Evolutionary conservation across 2,329 filamentous ascomycete species (phyloP).

Genomic region (Talaromyces atroroseus): DNA sequence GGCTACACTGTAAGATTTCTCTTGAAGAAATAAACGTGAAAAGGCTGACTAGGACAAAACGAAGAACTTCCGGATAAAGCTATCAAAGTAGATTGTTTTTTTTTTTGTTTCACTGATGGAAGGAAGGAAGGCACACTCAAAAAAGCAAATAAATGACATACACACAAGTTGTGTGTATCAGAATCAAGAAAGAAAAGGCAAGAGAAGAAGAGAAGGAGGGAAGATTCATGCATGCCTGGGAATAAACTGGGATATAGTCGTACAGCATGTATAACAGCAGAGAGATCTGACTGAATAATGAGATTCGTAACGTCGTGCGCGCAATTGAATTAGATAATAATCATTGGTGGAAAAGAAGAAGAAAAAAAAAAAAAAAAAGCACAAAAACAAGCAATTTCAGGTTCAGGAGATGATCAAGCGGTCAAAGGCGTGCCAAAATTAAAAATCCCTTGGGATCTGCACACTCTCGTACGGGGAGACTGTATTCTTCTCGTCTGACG

Average conservation of each 20-base stretch:
- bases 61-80: not conserved
- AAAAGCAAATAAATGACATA: not conserved
- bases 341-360: not conserved
- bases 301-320: constrained; percentile 13
- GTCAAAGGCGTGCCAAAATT: not conserved
- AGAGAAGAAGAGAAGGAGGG: not conserved
- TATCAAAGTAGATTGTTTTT: not conserved
- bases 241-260: not conserved
- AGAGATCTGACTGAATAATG: constrained; percentile 7
- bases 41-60: not conserved
- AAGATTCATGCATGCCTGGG: not conserved
- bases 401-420: not conserved
- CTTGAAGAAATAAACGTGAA: no score
- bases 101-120: not conserved
- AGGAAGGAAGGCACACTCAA: not conserved
- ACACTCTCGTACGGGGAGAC: constrained; percentile 29
- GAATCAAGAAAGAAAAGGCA: not conserved
- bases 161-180: constrained; percentile 1
- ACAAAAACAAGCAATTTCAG: not conserved
- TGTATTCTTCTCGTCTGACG: constrained; percentile 21
- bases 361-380: not conserved
- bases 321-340: not conserved
- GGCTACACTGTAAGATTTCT: constrained; percentile 12
- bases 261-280: constrained; percentile 6
- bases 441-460: constrained; percentile 16